These are phyloP conservation scores for Zygoascus bituminiphila DNA, from an alignment of 805 yeast species.

Conservation along the genomic window DNA sequence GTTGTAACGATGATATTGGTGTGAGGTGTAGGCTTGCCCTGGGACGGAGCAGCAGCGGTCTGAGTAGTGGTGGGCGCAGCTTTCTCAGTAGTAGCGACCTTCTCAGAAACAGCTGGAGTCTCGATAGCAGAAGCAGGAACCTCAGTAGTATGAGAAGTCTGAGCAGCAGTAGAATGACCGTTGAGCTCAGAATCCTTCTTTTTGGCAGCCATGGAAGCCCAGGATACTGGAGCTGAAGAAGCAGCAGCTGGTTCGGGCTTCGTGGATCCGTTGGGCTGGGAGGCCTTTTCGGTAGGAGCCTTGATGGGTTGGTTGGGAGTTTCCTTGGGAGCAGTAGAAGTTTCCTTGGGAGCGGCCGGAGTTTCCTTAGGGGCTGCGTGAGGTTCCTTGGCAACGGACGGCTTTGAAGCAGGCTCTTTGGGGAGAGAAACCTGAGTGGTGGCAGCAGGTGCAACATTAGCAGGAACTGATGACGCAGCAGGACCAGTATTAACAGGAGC, in stretches of 20 bases:
- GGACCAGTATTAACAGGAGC: constrained; percentile 7
- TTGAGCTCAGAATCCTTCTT: constrained; percentile 2
- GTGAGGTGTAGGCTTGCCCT: not conserved
- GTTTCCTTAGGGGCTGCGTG: not conserved
- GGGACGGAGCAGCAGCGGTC: not conserved
- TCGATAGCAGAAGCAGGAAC: not conserved
- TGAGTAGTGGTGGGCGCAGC: not conserved
- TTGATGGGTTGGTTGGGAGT: not conserved
- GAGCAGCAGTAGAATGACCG: constrained; percentile 7
- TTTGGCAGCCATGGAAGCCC: constrained; percentile 13
- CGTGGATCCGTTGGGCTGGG: not conserved
- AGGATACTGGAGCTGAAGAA: constrained; percentile 11
- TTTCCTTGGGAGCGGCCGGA: constrained; percentile 1
- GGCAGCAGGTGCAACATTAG: not conserved
- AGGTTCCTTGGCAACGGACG: not conserved
- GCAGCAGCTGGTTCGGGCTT: constrained; percentile 1
- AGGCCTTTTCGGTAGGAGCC: not conserved
- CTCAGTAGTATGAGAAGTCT: not conserved
- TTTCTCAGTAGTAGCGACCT: not conserved
- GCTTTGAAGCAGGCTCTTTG: not conserved
- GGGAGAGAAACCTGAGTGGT: not conserved
- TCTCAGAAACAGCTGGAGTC: not conserved
- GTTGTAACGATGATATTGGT: constrained; percentile 1
- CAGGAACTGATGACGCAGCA: not conserved
- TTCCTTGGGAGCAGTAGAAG: not conserved